Base-by-base conservation (phyloP, 2,329 filamentous ascomycete genomes). In the Venturia effusa region DNA sequence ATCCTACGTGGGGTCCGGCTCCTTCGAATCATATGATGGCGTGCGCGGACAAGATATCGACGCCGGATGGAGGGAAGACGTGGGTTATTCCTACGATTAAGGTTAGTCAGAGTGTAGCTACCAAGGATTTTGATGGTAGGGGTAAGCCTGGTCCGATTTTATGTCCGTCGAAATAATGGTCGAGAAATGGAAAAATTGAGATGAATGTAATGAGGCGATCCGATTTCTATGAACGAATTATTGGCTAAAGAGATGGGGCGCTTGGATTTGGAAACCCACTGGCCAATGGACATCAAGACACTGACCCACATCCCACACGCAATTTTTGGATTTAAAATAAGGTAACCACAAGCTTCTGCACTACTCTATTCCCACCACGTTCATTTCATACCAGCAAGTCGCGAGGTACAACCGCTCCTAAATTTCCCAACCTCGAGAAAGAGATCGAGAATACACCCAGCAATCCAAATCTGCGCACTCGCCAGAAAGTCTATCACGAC, bases 51-150 rank as follows among this genome's bases (percentile, higher is more conserved):
- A 37, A 40, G 22, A 45, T 59, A 4, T 37, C 43, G 3, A 39
- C 61, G 32, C 34, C 61, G 10, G 61, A 63, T 59, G 61, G 45
- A 19, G 61, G 61, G 8, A 63, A 55, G 48, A 57, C 61, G 19
- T 63, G 61, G 48, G 24, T 40, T 27, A 32, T 63, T 10, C 61
- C 48, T n/a, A 55, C n/a, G 4, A 63, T 63, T n/a, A 63, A 59
- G 51, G 30, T 63, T n/a, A 40, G 30, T 32, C 22, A 63, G 61
- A 63, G 61, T 34, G 17, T 24, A 8, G 61, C 61, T 15, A 45
- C 51, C 1, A 63, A 59, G 51, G 45, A 59, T 57, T 63, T 37
- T 32, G 30, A 48, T 57, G 51, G 51, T 10, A 57, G 34, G 51
- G 34, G n/a, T 19, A 24, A 24, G 24, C 48, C 48, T 55, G 48